Conservation (phyloP, 768 basidiomycete genomes). For the Naematelia aurantialba region DNA sequence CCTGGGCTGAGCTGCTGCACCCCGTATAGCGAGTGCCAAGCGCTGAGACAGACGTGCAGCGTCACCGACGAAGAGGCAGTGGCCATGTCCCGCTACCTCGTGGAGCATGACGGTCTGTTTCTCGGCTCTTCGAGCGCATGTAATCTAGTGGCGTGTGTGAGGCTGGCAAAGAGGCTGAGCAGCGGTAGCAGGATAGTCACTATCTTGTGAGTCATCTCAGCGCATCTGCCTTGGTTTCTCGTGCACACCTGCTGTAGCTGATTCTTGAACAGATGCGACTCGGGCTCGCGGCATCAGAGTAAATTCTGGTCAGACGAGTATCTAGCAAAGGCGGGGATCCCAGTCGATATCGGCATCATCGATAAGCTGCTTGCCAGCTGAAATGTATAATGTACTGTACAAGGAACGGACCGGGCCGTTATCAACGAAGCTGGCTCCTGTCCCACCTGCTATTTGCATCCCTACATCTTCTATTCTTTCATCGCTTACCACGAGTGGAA, state of each 20-base stretch:
- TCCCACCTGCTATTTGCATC: neutral
- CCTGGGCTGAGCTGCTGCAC: too few species aligned
- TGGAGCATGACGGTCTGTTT: constrained; percentile 85
- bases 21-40: too few species aligned
- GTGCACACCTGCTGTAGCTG: neutral
- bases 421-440: neutral
- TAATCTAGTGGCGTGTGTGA: constrained; percentile 88
- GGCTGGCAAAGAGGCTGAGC: constrained; percentile 66
- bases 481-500: constrained; percentile 27
- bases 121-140: constrained; percentile 94
- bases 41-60: constrained; percentile 56
- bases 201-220: constrained; percentile 59
- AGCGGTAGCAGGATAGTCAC: constrained; percentile 75
- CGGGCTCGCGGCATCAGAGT: constrained; percentile 85
- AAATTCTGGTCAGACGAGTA: constrained; percentile 56
- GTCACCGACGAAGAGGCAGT: constrained; percentile 92
- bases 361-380: constrained; percentile 18
- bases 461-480: neutral
- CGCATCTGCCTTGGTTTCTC: neutral
- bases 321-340: constrained; percentile 28
- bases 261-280: constrained; percentile 68
- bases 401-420: neutral
- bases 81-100: constrained; percentile 89
- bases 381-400: neutral
- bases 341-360: constrained; percentile 29